Percentiles rank a stretch among this genome's conserved stretches.
Conservation (phyloP, 2,329 filamentous ascomycete genomes). For the Fusarium devonianum region DNA sequence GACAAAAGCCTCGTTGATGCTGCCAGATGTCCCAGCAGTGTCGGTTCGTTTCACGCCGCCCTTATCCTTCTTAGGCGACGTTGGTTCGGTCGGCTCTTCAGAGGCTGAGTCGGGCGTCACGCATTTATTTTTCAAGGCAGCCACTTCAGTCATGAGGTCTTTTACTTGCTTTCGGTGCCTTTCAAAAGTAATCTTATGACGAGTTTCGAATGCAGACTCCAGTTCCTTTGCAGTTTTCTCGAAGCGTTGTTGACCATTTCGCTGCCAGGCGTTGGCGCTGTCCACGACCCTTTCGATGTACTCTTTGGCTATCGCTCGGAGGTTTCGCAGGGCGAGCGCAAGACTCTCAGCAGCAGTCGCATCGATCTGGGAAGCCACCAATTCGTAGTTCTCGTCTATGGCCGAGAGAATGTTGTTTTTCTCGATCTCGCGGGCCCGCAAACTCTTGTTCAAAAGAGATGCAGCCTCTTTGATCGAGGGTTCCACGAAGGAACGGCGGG, state of each 20-base stretch:
- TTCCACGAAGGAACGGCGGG: not conserved
- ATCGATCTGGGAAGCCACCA: not conserved
- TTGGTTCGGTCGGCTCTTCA: no score
- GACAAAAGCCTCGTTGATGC: no score
- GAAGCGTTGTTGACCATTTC: not conserved
- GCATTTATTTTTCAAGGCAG: no score
- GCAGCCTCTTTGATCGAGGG: not conserved
- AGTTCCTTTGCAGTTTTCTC: not conserved
- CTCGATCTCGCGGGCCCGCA: not conserved
- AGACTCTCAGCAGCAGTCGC: not conserved
- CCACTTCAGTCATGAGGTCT: not conserved
- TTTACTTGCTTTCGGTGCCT: no score
- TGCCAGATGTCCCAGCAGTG: no score
- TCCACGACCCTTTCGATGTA: conserved; percentile 4
- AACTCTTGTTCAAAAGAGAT: not conserved
- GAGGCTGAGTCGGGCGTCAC: no score
- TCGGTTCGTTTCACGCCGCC: no score
- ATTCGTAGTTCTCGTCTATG: conserved; percentile 1
- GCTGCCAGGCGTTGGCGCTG: not conserved
- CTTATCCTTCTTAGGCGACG: no score
- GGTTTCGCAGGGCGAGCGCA: not conserved
- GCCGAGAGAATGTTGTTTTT: not conserved
- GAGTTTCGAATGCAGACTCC: not conserved
- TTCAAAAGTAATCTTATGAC: no score
- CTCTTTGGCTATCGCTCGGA: not conserved